Evolutionary conservation across 2,329 filamentous ascomycete species (phyloP).

Genomic region (Fusarium begoniae): DNA sequence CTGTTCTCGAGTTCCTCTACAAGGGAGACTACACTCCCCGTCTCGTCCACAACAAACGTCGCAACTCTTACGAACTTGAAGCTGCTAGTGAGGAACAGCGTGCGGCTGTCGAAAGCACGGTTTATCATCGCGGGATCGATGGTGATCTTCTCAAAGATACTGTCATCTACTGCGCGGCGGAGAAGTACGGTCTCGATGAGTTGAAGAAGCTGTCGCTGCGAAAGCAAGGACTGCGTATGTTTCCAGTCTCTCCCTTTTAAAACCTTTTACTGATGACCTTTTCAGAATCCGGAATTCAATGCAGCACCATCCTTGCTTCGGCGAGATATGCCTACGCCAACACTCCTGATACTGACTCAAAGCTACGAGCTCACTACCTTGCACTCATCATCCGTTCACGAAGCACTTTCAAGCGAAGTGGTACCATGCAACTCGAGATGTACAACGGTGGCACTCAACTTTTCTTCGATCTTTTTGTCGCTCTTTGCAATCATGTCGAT

Average conservation of each 20-base stretch:
- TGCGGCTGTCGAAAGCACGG: constrained; percentile 66
- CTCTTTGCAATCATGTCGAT: constrained; percentile 89
- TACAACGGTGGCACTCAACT: constrained; percentile 81
- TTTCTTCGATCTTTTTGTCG: constrained; percentile 94
- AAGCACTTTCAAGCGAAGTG: constrained; percentile 89
- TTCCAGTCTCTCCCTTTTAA: not conserved
- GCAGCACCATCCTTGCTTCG: constrained; percentile 83
- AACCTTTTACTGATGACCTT: not conserved
- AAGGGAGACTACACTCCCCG: constrained; percentile 93
- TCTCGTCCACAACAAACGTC: constrained; percentile 82
- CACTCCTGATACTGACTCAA: constrained; percentile 90
- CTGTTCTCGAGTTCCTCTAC: constrained; percentile 89
- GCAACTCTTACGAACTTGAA: constrained; percentile 85
- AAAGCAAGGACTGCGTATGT: constrained; percentile 85
- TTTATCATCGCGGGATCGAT: constrained; percentile 72
- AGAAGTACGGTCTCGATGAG: constrained; percentile 83
- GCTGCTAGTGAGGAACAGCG: constrained; percentile 59
- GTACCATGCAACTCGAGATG: constrained; percentile 97
- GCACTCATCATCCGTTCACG: constrained; percentile 90
- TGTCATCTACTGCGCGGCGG: constrained; percentile 87
- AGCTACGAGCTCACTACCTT: constrained; percentile 88
- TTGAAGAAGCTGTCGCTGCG: constrained; percentile 85
- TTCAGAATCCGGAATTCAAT: constrained; percentile 78
- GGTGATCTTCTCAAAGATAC: constrained; percentile 85
- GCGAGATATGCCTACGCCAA: constrained; percentile 91